Conservation (phyloP, 495 filamentous ascomycete species). For the Aspergillus saccharolyticus region DNA sequence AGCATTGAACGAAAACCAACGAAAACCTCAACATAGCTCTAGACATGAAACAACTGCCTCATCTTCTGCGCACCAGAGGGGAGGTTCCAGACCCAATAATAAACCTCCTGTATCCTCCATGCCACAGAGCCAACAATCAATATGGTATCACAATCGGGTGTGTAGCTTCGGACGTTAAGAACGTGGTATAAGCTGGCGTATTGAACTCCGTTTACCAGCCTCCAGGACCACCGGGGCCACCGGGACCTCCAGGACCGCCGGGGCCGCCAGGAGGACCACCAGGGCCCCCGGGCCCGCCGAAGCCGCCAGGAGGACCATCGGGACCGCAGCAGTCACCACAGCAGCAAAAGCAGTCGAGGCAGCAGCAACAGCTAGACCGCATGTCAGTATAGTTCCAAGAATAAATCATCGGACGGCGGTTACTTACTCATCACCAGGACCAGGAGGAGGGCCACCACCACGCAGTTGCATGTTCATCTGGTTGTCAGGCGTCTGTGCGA, state of each 20-base stretch:
- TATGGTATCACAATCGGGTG: too few relatives aligned
- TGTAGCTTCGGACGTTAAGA: too few relatives aligned
- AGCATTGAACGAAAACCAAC: too few relatives aligned
- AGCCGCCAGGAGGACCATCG: background rate
- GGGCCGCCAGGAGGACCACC: background rate
- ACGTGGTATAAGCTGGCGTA: too few relatives aligned
- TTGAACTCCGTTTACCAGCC: background rate
- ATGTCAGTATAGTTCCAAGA: background rate
- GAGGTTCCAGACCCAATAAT: background rate
- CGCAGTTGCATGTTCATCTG: background rate
- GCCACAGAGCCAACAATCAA: too few relatives aligned
- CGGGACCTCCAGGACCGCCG: background rate
- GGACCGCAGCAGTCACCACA: slow-evolving; percentile 4
- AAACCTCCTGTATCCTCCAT: background rate
- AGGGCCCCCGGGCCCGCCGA: background rate
- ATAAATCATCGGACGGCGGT: background rate
- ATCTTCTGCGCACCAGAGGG: background rate
- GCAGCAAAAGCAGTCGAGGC: slow-evolving; percentile 3
- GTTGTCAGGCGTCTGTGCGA: background rate
- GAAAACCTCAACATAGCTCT: too few relatives aligned
- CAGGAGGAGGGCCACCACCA: slow-evolving; percentile 2
- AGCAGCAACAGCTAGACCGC: background rate
- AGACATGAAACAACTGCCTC: too few relatives aligned
- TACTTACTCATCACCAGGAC: background rate
- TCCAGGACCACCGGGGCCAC: background rate